phyloP scores from a whole-genome alignment of 768 basidiomycete species.

The Chalciporus pseudorubinellus region DNA sequence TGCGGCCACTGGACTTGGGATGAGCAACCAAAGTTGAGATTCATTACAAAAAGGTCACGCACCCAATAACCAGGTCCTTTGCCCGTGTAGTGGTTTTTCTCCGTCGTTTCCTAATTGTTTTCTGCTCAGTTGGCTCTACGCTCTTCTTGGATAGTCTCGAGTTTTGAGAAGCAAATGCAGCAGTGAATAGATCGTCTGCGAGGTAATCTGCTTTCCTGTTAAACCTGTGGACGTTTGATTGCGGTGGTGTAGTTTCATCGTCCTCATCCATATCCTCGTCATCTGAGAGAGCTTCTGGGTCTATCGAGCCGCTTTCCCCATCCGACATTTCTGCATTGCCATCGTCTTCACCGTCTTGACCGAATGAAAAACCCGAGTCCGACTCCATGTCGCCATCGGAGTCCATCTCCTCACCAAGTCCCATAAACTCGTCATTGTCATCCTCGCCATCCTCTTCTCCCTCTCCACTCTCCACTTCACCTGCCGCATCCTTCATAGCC shows the following conservation, averaged over 20 bases:
- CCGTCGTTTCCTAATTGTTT: constrained; percentile 26
- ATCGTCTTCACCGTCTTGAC: constrained; percentile 16
- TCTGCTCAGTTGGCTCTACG: constrained; percentile 23
- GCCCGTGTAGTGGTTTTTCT: constrained; percentile 33
- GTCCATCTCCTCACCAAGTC: constrained; percentile 7
- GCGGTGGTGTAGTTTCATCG: background rate
- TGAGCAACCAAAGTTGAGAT: background rate
- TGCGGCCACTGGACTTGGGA: constrained; percentile 44
- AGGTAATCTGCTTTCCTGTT: constrained; percentile 51
- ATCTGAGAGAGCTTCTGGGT: constrained; percentile 15
- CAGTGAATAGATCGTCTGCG: constrained; percentile 61
- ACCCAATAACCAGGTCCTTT: constrained; percentile 62
- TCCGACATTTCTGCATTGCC: constrained; percentile 9
- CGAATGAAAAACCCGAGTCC: constrained; percentile 14
- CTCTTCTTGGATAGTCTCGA: constrained; percentile 11
- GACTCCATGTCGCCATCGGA: constrained; percentile 8
- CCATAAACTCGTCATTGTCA: constrained; percentile 15
- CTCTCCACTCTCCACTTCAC: constrained; percentile 17
- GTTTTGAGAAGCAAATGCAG: constrained; percentile 47
- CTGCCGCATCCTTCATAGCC: constrained; percentile 29
- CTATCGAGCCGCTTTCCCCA: constrained; percentile 8
- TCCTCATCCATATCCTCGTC: constrained; percentile 21
- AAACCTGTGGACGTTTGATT: background rate
- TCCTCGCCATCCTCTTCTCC: constrained; percentile 23
- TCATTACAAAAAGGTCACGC: background rate